A percentile compares a stretch with the other conserved stretches of the same genome.
Conservation (phyloP, 176 grass and related monocot species). For the Juncus effusus region DNA sequence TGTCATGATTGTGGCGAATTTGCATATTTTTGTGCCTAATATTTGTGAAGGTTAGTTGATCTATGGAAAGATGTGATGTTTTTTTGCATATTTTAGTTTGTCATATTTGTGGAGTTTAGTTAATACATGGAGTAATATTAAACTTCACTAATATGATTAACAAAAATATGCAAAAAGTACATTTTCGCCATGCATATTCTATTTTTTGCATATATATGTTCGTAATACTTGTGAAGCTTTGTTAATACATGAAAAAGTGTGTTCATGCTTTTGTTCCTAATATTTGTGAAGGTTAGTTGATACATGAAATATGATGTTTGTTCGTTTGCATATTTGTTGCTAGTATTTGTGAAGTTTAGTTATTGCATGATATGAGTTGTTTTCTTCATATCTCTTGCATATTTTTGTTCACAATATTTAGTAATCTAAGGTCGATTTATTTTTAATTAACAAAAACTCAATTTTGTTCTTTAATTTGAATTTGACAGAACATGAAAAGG, state of each 20-base stretch:
- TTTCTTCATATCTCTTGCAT: too few species aligned
- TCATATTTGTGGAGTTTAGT: constrained; percentile 26
- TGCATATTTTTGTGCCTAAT: constrained; percentile 88
- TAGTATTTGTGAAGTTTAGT: constrained; percentile 38
- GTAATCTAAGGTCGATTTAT: too few species aligned
- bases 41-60: constrained; percentile 83
- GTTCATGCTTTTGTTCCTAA: constrained; percentile 63
- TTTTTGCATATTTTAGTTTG: too few species aligned
- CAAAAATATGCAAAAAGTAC: too few species aligned
- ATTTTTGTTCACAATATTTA: too few species aligned
- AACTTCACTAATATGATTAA: too few species aligned
- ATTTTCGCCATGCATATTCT: constrained; percentile 40
- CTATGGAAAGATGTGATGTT: too few species aligned
- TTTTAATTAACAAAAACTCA: too few species aligned
- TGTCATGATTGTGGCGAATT: constrained; percentile 94
- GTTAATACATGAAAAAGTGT: too few species aligned
- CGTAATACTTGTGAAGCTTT: constrained; percentile 2
- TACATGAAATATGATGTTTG: constrained; percentile 17
- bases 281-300: constrained; percentile 81
- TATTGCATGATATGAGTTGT: too few species aligned
- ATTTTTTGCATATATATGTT: too few species aligned
- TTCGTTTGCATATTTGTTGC: constrained; percentile 56
- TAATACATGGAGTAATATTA: too few species aligned
- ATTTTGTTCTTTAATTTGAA: constrained; percentile 9
- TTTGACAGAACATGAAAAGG: constrained; percentile 89